Percentiles rank a stretch among this genome's conserved stretches.
Evolutionary conservation across 2,329 filamentous ascomycete genomes (phyloP).

Genomic region (Ophiostoma sp.): DNA sequence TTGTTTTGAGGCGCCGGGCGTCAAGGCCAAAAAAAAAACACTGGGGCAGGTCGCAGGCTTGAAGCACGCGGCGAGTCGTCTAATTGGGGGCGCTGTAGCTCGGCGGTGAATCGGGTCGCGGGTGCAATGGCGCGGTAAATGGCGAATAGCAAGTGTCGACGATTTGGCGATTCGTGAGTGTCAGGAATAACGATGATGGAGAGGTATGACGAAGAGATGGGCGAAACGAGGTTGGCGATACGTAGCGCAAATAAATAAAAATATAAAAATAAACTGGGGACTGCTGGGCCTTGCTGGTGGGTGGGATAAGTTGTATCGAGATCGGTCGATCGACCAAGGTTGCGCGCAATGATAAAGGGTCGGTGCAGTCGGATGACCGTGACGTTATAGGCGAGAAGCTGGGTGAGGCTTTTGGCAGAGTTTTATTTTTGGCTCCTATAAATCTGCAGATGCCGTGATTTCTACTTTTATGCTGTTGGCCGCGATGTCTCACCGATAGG

Average conservation of each 20-base stretch:
- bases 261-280: slow-evolving; percentile 15
- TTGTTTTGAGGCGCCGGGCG: slow-evolving; percentile 12
- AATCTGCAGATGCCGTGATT: not conserved
- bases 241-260: slow-evolving; percentile 18
- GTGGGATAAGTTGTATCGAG: not conserved
- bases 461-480: not conserved
- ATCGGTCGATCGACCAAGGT: slow-evolving; percentile 8
- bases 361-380: not conserved
- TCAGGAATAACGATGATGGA: not conserved
- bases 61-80: slow-evolving; percentile 3
- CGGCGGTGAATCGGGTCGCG: not conserved
- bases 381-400: not conserved
- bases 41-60: slow-evolving; percentile 1
- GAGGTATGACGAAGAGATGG: not conserved
- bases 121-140: not conserved
- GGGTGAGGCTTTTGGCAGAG: not conserved
- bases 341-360: not conserved
- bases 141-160: not conserved
- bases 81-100: not conserved
- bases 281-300: slow-evolving; percentile 2
- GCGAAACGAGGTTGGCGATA: slow-evolving; percentile 11
- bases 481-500: not conserved
- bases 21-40: slow-evolving; percentile 7
- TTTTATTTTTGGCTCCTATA: not conserved
- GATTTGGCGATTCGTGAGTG: not conserved